Evolutionary conservation across 306 rosid genomes (phyloP), one percentile per base, ranked within the genome.

Genomic region (Trichosanthes truncata): DNA sequence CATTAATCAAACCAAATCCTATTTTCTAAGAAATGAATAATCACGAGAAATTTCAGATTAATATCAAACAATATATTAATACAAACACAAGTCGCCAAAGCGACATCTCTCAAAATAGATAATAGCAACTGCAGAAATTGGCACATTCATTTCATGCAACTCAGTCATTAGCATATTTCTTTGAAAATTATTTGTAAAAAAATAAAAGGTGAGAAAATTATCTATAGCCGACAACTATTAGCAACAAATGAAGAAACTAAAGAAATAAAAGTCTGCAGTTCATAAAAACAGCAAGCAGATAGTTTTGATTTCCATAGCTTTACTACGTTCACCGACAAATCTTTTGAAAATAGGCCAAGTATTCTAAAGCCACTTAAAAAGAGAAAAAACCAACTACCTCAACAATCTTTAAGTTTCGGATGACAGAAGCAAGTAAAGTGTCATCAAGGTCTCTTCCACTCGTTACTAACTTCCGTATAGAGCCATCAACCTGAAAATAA

Each of bases 351-450:
- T 41, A 61, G 12, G 69, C 26, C 62, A 74, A 36, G 31, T 8
- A 51, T 15, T 36, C 48, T 49, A 29, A 15, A n/a, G 61, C 3
- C 61, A 38, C 63, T 48, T 29, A 26, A 49, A 26, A 49, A 51
- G 41, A 20, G 63, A 12, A 26, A 74, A 74, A 73, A 48, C 38
- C 67, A 35, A 77, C 55, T 83, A 93, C 98, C 97, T 88, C 83
- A 77, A 93, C 90, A 78, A 89, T 90, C 91, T 89, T 95, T 89
- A 95, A 86, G 87, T 91, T 92, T 81, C 82, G 87, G 85, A 95
- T 89, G 74, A 90, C 86, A 79, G 84, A 93, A 74, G 98, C 97
- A 4, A 84, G 62, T 89, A 95, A 83, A 78, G 84, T 80, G 67
- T 92, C 91, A 55, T 95, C 89, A 41, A 95, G 84, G 62, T 91